Conservation (phyloP, 108 stramenopile genomes). For the Parietichytrium sp. region DNA sequence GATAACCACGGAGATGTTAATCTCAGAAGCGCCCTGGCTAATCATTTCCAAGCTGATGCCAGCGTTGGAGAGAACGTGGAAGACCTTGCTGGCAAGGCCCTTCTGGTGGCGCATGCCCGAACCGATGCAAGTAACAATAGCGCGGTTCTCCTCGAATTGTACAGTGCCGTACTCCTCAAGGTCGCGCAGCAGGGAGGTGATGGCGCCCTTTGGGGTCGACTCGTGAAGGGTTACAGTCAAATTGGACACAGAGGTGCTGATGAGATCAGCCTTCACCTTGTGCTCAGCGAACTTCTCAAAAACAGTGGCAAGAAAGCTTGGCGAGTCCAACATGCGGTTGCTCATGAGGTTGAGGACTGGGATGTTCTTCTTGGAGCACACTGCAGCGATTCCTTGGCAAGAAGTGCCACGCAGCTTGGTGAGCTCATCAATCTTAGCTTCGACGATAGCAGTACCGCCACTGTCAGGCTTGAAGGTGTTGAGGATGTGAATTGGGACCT, state of each 20-base stretch:
- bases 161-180: conserved; percentile 25
- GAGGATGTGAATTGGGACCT: conserved; percentile 36
- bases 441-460: conserved; percentile 15
- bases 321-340: conserved; percentile 30
- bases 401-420: not conserved
- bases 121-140: conserved; percentile 25
- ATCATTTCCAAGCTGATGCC: conserved; percentile 36
- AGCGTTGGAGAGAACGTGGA: conserved; percentile 37
- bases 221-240: conserved; percentile 33
- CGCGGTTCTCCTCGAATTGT: not conserved
- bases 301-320: conserved; percentile 35
- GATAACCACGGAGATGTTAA: conserved; percentile 31
- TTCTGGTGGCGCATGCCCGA: conserved; percentile 28
- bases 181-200: conserved; percentile 17
- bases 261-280: conserved; percentile 22
- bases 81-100: conserved; percentile 18
- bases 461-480: conserved; percentile 39
- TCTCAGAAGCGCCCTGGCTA: conserved; percentile 31
- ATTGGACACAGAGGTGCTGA: conserved; percentile 35
- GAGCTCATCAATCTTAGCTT: not conserved
- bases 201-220: conserved; percentile 11
- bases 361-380: conserved; percentile 35
- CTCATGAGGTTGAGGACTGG: conserved; percentile 24
- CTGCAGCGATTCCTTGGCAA: conserved; percentile 35
- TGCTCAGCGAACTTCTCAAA: conserved; percentile 38